Evolutionary conservation across 2,329 filamentous ascomycete genomes (phyloP).

Genomic region (Phaeophleospora eucalypticola): DNA sequence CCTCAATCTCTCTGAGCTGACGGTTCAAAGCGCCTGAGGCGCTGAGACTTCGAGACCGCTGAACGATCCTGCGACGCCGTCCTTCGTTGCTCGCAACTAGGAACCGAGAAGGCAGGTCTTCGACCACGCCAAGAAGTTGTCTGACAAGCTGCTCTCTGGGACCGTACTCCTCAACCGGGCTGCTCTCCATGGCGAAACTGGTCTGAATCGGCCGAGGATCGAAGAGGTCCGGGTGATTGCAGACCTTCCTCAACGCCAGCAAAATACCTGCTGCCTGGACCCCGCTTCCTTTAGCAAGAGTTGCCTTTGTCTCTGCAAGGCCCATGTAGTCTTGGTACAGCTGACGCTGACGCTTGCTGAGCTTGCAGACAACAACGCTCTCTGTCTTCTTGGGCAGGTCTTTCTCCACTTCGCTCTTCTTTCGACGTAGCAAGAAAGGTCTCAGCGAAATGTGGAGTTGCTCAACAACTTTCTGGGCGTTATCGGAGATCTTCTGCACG

Average conservation of each 20-base stretch:
- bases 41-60: conserved; percentile 21
- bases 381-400: conserved; percentile 99
- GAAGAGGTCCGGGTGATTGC: conserved; percentile 96
- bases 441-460: conserved; percentile 92
- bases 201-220: conserved; percentile 95
- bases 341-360: conserved; percentile 92
- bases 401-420: conserved; percentile 97
- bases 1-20: conserved; percentile 21
- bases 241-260: conserved; percentile 96
- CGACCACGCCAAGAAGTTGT: conserved; percentile 38
- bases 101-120: conserved; percentile 14
- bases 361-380: conserved; percentile 89
- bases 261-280: conserved; percentile 97
- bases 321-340: conserved; percentile 96
- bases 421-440: conserved; percentile 80
- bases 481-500: conserved; percentile 87
- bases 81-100: conserved; percentile 20
- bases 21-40: conserved; percentile 20
- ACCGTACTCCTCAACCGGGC: conserved; percentile 70
- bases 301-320: conserved; percentile 81
- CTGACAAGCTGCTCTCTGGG: conserved; percentile 68
- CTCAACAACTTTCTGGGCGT: conserved; percentile 83
- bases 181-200: conserved; percentile 78
- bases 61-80: conserved; percentile 14
- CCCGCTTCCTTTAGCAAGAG: conserved; percentile 87